Conservation (phyloP, 192 early-diverging fungal species). For the Geosiphon pyriformis region DNA sequence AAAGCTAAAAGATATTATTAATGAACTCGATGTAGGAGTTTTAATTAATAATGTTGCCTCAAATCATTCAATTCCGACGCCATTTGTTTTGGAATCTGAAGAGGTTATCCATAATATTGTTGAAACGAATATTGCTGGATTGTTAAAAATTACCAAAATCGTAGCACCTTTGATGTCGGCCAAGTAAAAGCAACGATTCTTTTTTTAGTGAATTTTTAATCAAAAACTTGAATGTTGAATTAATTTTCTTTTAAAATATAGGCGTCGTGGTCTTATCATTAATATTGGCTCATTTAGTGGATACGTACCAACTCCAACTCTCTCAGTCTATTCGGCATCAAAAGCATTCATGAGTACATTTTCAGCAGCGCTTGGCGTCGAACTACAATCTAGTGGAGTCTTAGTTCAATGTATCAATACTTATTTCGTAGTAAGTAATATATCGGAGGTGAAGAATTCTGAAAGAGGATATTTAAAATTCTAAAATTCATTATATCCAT, state of each 20-base stretch:
- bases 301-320: slow-evolving; percentile 72
- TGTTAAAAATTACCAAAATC: slow-evolving; percentile 75
- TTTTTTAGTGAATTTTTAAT: not conserved
- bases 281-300: slow-evolving; percentile 92
- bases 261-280: slow-evolving; percentile 77
- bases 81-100: slow-evolving; percentile 72
- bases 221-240: not conserved
- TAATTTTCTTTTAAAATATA: slow-evolving; percentile 26
- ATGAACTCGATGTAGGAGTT: slow-evolving; percentile 51
- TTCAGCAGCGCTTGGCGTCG: slow-evolving; percentile 83
- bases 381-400: slow-evolving; percentile 63
- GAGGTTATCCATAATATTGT: slow-evolving; percentile 66
- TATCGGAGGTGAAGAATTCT: not conserved
- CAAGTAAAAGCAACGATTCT: slow-evolving; percentile 26
- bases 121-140: slow-evolving; percentile 79
- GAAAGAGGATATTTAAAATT: slow-evolving; percentile 1
- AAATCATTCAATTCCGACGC: slow-evolving; percentile 85
- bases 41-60: slow-evolving; percentile 94
- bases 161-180: slow-evolving; percentile 77
- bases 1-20: slow-evolving; percentile 53
- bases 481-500: not conserved
- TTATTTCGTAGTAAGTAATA: slow-evolving; percentile 75
- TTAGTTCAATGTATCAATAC: slow-evolving; percentile 90
- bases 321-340: slow-evolving; percentile 88
- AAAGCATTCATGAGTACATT: slow-evolving; percentile 90